Base-by-base conservation (phyloP, 2,329 filamentous ascomycete genomes). In the Tolypocladium cylindrosporum region DNA sequence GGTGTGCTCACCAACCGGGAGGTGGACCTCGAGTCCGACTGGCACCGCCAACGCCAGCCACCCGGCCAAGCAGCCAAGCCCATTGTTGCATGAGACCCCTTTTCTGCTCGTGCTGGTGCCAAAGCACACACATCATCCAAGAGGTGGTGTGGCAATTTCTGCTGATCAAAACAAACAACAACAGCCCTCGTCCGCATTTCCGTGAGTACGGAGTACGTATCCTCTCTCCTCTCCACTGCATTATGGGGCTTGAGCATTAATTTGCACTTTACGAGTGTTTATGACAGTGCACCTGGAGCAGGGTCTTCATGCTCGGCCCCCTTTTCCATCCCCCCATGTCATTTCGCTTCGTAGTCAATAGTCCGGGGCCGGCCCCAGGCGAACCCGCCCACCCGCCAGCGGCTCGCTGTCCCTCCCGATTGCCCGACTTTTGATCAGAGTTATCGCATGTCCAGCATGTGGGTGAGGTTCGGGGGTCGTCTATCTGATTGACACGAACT, bases 151-250 rank as follows among this genome's bases (percentile, higher is more conserved):
- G 56, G 62, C 65, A 63, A 65, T 61, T 59, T 64, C 57, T 58
- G 58, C 59, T 61, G 61, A 65, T 66, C 67, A 69, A 64, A 69
- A 70, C 62, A 69, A 69, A 68, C 66, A 66, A 65, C 42, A 63
- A 57, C 45, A 50, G 37, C 37, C 45, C 57, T 50, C 41, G 53
- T 56, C 63, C 58, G 62, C 48, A 31, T 14, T 13, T 36, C 31
- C 48, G 43, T 48, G 27, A 45, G 10, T 48, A 31, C 27, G 27
- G 27, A 31, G 27, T 31, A 31, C 45, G 27, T 13, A 34, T 34
- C 19, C 48, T 51, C 60, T 63, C 59, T 64, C 58, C 57, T 60
- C 62, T 60, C 65, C 66, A 66, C 66, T 59, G 61, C 60, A 55
- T 54, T 48, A 48, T 36, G 21, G 51, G 50, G 54, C 39, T 37